phyloP scores from a whole-genome alignment of 495 filamentous ascomycete species.

The Neurospora tetrasperma region DNA sequence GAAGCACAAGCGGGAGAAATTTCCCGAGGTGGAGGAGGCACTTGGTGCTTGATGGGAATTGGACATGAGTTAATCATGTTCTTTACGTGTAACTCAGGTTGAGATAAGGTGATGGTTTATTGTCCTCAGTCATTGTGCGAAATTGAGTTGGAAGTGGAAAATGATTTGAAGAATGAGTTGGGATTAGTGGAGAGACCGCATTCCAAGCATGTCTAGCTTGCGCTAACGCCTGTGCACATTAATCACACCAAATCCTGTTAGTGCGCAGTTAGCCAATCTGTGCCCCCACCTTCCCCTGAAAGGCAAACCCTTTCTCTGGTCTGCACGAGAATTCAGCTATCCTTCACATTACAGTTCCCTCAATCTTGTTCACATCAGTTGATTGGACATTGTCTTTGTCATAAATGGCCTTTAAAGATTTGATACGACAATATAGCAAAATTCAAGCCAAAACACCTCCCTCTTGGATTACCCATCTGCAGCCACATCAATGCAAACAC shows the following conservation, averaged over 20 bases:
- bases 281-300: neutral
- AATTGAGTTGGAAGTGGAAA: neutral
- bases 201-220: neutral
- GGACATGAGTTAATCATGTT: neutral
- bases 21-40: slow-evolving; percentile 19
- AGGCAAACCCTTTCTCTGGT: neutral
- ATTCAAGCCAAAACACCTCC: neutral
- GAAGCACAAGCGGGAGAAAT: slow-evolving; percentile 9
- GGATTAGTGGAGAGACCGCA: neutral
- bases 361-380: neutral
- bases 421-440: neutral
- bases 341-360: neutral
- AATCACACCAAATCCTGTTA: neutral
- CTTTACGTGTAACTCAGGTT: neutral
- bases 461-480: neutral
- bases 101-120: neutral
- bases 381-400: too few relatives aligned
- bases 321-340: neutral
- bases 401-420: too few relatives aligned
- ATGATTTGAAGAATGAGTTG: neutral
- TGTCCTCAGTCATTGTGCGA: neutral
- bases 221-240: neutral
- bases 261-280: neutral
- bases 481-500: neutral
- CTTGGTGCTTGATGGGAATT: slow-evolving; percentile 11